Evolutionary conservation across 2,329 filamentous ascomycete genomes (phyloP).

Genomic region (Leptographium galeiforme): DNA sequence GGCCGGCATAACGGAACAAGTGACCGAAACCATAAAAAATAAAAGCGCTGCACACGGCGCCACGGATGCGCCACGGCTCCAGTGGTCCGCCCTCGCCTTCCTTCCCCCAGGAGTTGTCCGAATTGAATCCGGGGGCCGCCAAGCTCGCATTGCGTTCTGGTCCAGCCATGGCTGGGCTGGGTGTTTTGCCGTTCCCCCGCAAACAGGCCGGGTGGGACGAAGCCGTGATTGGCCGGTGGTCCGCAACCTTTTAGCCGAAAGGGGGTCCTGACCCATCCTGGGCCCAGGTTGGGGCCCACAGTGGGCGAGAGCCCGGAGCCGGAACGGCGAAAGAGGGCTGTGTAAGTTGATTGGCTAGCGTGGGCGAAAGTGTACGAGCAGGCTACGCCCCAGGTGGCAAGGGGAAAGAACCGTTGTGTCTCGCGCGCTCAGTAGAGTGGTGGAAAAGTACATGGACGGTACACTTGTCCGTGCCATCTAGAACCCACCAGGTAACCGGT

Average conservation of each 20-base stretch:
- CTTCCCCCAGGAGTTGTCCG: background rate
- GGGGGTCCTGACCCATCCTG: background rate
- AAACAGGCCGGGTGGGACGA: slow-evolving; percentile 3
- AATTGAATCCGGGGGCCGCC: background rate
- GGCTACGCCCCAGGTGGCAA: background rate
- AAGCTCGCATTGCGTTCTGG: background rate
- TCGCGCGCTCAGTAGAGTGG: background rate
- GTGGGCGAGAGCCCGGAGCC: background rate
- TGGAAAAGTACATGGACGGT: background rate
- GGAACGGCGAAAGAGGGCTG: slow-evolving; percentile 1
- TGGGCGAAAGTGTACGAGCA: background rate
- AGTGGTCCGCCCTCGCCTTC: background rate
- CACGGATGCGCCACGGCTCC: background rate
- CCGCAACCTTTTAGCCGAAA: slow-evolving; percentile 3
- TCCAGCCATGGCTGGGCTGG: background rate
- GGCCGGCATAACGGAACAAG: background rate
- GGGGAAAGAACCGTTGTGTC: background rate
- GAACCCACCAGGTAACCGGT: slow-evolving; percentile 7
- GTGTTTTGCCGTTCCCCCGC: slow-evolving; percentile 6
- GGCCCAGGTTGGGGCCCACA: background rate
- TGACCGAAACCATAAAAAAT: background rate
- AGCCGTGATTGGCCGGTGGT: slow-evolving; percentile 8
- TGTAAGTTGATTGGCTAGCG: slow-evolving; percentile 11
- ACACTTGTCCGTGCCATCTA: background rate
- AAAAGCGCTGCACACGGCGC: no score